A percentile compares a stretch with the other conserved stretches of the same genome.
These are phyloP conservation scores for Ogataea nonfermentans DNA, from an alignment of 805 yeast species.

Conservation along the genomic window DNA sequence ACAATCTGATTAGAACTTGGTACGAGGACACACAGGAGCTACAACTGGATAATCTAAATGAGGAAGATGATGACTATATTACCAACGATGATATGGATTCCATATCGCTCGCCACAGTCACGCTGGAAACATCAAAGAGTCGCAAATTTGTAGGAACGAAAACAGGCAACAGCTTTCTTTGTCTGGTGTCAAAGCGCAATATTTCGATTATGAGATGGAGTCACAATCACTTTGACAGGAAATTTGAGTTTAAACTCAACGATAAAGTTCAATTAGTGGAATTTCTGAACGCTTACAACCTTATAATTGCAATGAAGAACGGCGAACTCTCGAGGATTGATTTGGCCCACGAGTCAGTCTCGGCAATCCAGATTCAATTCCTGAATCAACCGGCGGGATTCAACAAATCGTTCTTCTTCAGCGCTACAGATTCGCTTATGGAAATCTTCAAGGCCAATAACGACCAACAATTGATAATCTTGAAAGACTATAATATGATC, in stretches of 20 bases:
- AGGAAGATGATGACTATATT: slow-evolving; percentile 25
- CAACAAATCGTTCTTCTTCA: slow-evolving; percentile 24
- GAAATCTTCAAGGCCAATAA: slow-evolving; percentile 25
- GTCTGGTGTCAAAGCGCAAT: slow-evolving; percentile 25
- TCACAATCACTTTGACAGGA: slow-evolving; percentile 20
- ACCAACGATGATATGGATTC: slow-evolving; percentile 27
- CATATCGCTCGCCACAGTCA: slow-evolving; percentile 33
- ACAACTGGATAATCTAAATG: slow-evolving; percentile 16
- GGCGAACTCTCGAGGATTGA: slow-evolving; percentile 25
- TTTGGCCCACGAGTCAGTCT: slow-evolving; percentile 15
- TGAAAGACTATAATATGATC: slow-evolving; percentile 27
- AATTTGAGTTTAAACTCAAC: slow-evolving; percentile 25
- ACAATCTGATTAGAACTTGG: slow-evolving; percentile 30
- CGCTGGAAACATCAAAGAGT: slow-evolving; percentile 11
- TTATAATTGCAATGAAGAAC: slow-evolving; percentile 25
- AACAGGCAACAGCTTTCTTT: slow-evolving; percentile 19
- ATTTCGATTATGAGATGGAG: slow-evolving; percentile 27
- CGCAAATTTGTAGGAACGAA: slow-evolving; percentile 8
- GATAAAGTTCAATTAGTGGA: slow-evolving; percentile 27
- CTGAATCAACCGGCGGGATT: slow-evolving; percentile 15
- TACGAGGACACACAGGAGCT: slow-evolving; percentile 15
- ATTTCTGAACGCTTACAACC: slow-evolving; percentile 24
- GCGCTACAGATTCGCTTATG: slow-evolving; percentile 14
- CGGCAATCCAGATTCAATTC: slow-evolving; percentile 26
- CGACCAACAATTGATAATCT: slow-evolving; percentile 26